Evolutionary conservation across 257 asterid genomes (phyloP), one percentile per base, ranked within the genome.

Genomic region (Solanum stenotomum): DNA sequence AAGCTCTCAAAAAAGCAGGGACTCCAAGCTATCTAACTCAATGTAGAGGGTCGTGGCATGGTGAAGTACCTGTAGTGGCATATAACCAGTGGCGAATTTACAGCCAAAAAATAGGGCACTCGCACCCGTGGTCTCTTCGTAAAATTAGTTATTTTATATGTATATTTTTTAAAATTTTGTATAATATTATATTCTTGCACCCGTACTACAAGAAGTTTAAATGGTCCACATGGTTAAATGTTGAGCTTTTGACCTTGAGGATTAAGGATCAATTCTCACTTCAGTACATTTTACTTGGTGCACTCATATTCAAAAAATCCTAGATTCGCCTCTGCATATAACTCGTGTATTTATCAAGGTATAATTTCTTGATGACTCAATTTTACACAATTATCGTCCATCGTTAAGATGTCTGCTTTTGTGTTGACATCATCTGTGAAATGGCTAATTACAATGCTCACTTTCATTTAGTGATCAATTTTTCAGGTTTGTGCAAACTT

Each of bases 11-110:
- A 95, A 92, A 89, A 93, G 84, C 95, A 91, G 95, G 93, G 94
- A 87, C 93, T 95, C 98, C 99, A 95, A 92, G 99, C 99, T 22
- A 93, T 98, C 11, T 95, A 93, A 89, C 95, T 94, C 89, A 95
- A 98, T 3, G 97, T 93, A 88, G 98, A 95, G 93, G 98, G 98
- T 29, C 96, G 97, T 44, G 98, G 97, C 83, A 95, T 96, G 99
- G 94, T 95, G 68, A 96, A 95, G 88, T 96, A 96, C 89, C 90
- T 96, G 37, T 95, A 89, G 15, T 25, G 18, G 74, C 74, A 67
- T 67, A 65, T n/a, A 67, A 7, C 27, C 29, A 27, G 29, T 27
- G 29, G 29, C 29, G 29, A 27, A 27, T 27, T 27, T 27, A 27
- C 29, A 27, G 29, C 29, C 29, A 27, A 27, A 27, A 27, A 27